Base-by-base conservation (phyloP, 2,329 filamentous ascomycete species). In the Cordyceps javanica region DNA sequence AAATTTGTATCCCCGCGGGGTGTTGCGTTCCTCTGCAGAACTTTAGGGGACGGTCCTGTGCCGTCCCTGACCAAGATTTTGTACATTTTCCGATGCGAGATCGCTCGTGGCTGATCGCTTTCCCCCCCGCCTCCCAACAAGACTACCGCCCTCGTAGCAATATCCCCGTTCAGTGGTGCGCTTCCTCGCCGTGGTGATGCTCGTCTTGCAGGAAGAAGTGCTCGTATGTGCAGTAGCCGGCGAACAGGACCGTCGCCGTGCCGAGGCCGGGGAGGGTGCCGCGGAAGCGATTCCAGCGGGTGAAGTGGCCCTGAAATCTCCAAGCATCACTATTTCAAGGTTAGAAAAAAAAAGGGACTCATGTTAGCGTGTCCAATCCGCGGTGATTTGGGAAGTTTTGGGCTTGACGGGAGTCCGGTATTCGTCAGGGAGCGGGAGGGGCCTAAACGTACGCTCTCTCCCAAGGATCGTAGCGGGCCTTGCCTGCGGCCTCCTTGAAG, bases 231-330 rank as follows among this genome's bases (percentile, higher is more conserved):
- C 92, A 91, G 78, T 99, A 99, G 62, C 79, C 87, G 51, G 88
- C 85, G 73, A 99, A 99, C 46, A 93, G 92, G 60, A 94, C 92
- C 5, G 89, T 89, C 32, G 91, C 94, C 66, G 93, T 96, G 63
- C 94, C 94, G 67, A 99, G 81, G 61, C 94, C 94, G 38, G 94
- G 94, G 71, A 99, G 91, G 62, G 85, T 80, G 68, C 82, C 79
- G 77, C 87, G 91, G 80, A 97, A 94, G 66, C 94, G 88, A 77
- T 96, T 96, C 77, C 80, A 89, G 67, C 93, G 85, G 64, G 87
- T 88, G 80, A 97, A 97, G 56, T 84, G 87, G 62, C 93, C 94
- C 36, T 82, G 86, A 80, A 96, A 97, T 75, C 94, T 84, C 94
- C 94, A 99, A 70, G 89, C 83, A 79, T 99, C 94, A 70, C 94